A percentile compares a stretch with the other conserved stretches of the same genome.
These are phyloP conservation scores for Aspergillus amoenus DNA, from an alignment of 2,329 filamentous ascomycete species.

Conservation along the genomic window DNA sequence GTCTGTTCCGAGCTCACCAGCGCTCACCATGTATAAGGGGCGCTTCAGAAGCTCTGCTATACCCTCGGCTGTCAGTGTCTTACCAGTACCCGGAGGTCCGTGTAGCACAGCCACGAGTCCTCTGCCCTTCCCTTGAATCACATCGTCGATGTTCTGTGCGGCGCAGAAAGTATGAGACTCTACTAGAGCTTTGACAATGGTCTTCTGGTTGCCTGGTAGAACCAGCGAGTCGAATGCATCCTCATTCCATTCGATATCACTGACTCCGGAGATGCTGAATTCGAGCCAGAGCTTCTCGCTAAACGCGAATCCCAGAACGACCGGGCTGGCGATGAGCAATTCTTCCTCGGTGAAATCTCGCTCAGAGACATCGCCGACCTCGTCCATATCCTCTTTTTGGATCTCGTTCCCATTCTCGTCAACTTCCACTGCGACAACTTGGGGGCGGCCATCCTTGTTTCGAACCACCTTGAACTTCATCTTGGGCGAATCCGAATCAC, in stretches of 20 bases:
- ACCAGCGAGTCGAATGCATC: slow-evolving; percentile 80
- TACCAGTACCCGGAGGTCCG: slow-evolving; percentile 82
- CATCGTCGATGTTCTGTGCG: slow-evolving; percentile 77
- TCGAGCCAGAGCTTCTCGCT: slow-evolving; percentile 89
- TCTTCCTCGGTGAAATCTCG: slow-evolving; percentile 76
- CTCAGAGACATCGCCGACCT: slow-evolving; percentile 33
- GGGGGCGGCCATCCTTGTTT: slow-evolving; percentile 52
- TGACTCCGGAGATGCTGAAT: slow-evolving; percentile 75
- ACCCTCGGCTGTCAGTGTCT: slow-evolving; percentile 83
- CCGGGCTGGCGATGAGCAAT: slow-evolving; percentile 76
- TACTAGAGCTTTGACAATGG: slow-evolving; percentile 76
- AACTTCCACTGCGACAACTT: slow-evolving; percentile 55
- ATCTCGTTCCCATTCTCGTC: slow-evolving; percentile 57
- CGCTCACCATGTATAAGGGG: slow-evolving; percentile 79
- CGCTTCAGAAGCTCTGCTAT: slow-evolving; percentile 80
- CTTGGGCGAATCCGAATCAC: slow-evolving; percentile 34
- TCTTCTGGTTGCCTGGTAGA: slow-evolving; percentile 62
- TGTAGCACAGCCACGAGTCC: slow-evolving; percentile 81
- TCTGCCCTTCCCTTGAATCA: slow-evolving; percentile 80
- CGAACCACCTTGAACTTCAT: slow-evolving; percentile 55
- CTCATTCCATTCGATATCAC: slow-evolving; percentile 81
- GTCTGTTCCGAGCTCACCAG: slow-evolving; percentile 79
- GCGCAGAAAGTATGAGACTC: slow-evolving; percentile 81
- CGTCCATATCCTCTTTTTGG: slow-evolving; percentile 58
- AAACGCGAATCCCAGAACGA: slow-evolving; percentile 85